Evolutionary conservation across 768 basidiomycete species (phyloP).

Genomic region (Boletus patriciae): DNA sequence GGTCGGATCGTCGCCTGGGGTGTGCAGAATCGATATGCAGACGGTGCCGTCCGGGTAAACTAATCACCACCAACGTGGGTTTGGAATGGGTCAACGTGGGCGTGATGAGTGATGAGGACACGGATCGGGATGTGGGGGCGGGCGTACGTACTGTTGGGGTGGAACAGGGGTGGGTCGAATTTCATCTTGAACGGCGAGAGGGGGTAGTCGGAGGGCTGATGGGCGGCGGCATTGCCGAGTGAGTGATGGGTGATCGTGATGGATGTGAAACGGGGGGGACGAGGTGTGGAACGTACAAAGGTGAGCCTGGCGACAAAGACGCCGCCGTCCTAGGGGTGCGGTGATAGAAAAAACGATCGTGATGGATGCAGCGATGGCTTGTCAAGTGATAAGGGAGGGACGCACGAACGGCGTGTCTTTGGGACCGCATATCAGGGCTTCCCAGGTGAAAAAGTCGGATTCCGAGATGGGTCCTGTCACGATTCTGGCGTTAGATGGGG

Average conservation of each 20-base stretch:
- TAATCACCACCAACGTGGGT: constrained; percentile 30
- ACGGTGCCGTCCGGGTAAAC: constrained; percentile 97
- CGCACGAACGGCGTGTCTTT: constrained; percentile 93
- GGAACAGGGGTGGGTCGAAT: constrained; percentile 95
- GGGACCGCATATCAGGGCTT: constrained; percentile 90
- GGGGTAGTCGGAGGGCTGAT: constrained; percentile 85
- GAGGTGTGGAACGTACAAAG: constrained; percentile 61
- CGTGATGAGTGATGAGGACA: not conserved
- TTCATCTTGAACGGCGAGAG: constrained; percentile 99
- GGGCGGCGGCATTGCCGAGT: not conserved
- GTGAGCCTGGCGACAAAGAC: constrained; percentile 89
- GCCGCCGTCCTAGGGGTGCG: constrained; percentile 74
- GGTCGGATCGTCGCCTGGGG: constrained; percentile 87
- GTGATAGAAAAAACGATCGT: too few species aligned
- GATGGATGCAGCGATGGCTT: too few species aligned
- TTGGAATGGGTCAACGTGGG: too few species aligned
- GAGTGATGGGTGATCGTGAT: too few species aligned
- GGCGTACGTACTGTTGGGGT: constrained; percentile 85
- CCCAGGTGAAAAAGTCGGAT: constrained; percentile 95
- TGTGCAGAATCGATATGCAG: constrained; percentile 97
- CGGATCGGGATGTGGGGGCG: not conserved
- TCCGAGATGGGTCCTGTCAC: constrained; percentile 79
- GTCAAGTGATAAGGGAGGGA: constrained; percentile 1
- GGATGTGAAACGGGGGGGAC: too few species aligned
- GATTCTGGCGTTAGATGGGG: not conserved